Conservation (phyloP, 176 grass and related monocot species). For the Raddia guianensis region DNA sequence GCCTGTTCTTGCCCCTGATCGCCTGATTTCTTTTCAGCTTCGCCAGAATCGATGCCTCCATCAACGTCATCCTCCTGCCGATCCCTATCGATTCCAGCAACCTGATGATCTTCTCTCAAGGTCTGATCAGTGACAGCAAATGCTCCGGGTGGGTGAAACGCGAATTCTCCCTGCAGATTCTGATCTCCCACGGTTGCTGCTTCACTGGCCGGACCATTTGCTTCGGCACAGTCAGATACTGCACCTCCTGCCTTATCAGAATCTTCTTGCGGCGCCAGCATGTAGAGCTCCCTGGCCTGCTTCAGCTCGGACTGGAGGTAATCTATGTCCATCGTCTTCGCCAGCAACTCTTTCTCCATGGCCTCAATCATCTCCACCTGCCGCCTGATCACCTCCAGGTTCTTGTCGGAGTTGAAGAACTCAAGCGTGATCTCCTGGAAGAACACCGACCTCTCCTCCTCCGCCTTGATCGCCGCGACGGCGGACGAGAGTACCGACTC, state of each 20-base stretch:
- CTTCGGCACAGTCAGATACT: neutral
- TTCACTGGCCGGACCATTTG: neutral
- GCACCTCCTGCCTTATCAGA: neutral
- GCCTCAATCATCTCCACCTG: slow-evolving; percentile 28
- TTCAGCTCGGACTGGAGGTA: slow-evolving; percentile 42
- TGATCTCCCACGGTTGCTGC: neutral
- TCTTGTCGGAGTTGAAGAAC: slow-evolving; percentile 21
- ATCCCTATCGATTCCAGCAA: neutral
- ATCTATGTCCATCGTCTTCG: slow-evolving; percentile 45
- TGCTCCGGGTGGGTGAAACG: slow-evolving; percentile 1
- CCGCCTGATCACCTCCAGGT: slow-evolving; percentile 24
- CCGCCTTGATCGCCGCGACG: slow-evolving; percentile 38
- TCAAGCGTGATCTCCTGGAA: slow-evolving; percentile 40
- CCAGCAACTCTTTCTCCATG: slow-evolving; percentile 47
- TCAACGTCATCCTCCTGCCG: neutral
- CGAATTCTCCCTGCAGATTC: neutral
- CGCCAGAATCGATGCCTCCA: neutral
- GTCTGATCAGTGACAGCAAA: slow-evolving; percentile 25
- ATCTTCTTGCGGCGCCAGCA: neutral
- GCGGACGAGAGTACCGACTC: slow-evolving; percentile 40
- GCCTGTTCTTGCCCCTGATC: neutral
- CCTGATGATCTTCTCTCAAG: neutral
- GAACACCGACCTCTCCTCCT: slow-evolving; percentile 56
- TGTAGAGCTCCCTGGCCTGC: slow-evolving; percentile 29
- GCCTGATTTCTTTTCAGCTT: neutral